Evolutionary conservation across 352 stramenopile species (phyloP).

Genomic region (Phytophthora quininea): DNA sequence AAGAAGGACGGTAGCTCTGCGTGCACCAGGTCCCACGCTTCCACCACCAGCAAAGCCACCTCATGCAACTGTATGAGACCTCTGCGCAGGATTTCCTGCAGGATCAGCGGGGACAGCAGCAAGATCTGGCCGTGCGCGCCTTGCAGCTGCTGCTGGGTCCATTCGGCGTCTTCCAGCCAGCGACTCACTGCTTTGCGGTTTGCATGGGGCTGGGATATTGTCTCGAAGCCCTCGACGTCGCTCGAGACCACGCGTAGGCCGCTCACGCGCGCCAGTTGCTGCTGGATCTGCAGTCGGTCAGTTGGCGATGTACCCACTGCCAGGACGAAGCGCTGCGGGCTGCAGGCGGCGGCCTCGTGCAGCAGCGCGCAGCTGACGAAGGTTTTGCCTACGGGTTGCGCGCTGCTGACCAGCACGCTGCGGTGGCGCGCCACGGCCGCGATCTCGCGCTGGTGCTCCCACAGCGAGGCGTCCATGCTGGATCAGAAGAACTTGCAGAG

Average conservation of each 20-base stretch:
- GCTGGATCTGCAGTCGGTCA: constrained; percentile 35
- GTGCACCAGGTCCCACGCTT: constrained; percentile 73
- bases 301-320: constrained; percentile 46
- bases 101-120: constrained; percentile 51
- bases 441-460: constrained; percentile 54
- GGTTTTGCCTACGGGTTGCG: constrained; percentile 69
- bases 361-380: constrained; percentile 63
- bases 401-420: constrained; percentile 68
- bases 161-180: constrained; percentile 32
- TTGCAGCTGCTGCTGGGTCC: constrained; percentile 24
- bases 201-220: background rate
- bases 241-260: constrained; percentile 44
- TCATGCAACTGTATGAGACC: constrained; percentile 23
- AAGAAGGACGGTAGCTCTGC: constrained; percentile 67
- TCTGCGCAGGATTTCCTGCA: constrained; percentile 51
- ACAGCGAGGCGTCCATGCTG: constrained; percentile 42
- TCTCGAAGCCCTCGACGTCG: constrained; percentile 15
- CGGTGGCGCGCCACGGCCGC: constrained; percentile 75
- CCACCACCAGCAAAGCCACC: constrained; percentile 61
- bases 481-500: constrained; percentile 12
- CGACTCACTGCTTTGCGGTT: background rate
- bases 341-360: constrained; percentile 37
- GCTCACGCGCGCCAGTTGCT: constrained; percentile 52
- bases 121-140: constrained; percentile 34
- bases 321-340: constrained; percentile 32